Conservation (phyloP, 2,329 filamentous ascomycete species). For the Colletotrichum nymphaeae region DNA sequence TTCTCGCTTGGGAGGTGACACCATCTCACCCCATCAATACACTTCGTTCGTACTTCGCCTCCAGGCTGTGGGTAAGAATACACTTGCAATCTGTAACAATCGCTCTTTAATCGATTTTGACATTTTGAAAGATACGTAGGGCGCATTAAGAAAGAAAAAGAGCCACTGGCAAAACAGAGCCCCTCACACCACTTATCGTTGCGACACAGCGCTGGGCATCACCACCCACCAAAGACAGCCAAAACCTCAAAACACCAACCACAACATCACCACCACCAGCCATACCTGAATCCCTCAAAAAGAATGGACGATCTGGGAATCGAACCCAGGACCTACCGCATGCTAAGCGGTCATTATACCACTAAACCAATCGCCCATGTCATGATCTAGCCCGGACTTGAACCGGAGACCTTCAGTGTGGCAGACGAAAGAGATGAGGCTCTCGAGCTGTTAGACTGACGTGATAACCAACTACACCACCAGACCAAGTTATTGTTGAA, state of each 20-base stretch:
- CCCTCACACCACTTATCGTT: too few relatives aligned
- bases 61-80: too few relatives aligned
- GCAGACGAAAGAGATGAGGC: neutral
- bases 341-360: slow-evolving; percentile 35
- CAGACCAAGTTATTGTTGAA: slow-evolving; percentile 5
- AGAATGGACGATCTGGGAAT: slow-evolving; percentile 29
- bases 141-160: too few relatives aligned
- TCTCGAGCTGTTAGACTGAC: slow-evolving; percentile 54
- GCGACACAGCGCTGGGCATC: too few relatives aligned
- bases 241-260: neutral
- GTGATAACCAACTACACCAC: slow-evolving; percentile 59
- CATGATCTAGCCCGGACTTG: slow-evolving; percentile 34
- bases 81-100: too few relatives aligned
- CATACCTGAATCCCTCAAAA: neutral
- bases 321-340: slow-evolving; percentile 33
- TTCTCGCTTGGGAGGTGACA: too few relatives aligned
- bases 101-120: too few relatives aligned
- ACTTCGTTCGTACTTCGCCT: too few relatives aligned
- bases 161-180: too few relatives aligned
- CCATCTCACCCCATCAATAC: too few relatives aligned
- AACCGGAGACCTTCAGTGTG: slow-evolving; percentile 36
- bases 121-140: too few relatives aligned
- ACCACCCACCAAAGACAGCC: too few relatives aligned
- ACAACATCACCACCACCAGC: neutral
- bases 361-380: slow-evolving; percentile 31